Evolutionary conservation across 805 yeast genomes (phyloP).

Genomic region (Candida nitratophila): DNA sequence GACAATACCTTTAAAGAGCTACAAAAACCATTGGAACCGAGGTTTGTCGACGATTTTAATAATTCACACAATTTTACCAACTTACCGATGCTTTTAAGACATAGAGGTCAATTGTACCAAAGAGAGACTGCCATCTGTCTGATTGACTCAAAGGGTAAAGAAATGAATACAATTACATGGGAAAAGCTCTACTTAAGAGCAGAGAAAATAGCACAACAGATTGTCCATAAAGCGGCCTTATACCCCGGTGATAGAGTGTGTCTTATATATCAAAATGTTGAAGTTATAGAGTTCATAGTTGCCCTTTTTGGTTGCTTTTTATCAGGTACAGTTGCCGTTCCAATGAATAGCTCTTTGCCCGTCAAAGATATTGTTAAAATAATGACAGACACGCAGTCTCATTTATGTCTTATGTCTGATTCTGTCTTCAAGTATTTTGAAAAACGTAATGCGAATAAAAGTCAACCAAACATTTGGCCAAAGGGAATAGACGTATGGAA

Average conservation of each 20-base stretch:
- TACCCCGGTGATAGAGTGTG: conserved; percentile 81
- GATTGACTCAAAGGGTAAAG: conserved; percentile 78
- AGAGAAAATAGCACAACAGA: conserved; percentile 81
- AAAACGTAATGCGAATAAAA: conserved; percentile 33
- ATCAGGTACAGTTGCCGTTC: conserved; percentile 93
- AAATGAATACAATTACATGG: conserved; percentile 73
- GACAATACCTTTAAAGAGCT: conserved; percentile 25
- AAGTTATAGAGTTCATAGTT: conserved; percentile 76
- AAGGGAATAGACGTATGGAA: conserved; percentile 68
- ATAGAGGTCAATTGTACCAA: conserved; percentile 58
- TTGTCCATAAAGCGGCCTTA: conserved; percentile 62
- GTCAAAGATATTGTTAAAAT: conserved; percentile 65
- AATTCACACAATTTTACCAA: conserved; percentile 44
- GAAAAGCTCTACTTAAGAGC: conserved; percentile 78
- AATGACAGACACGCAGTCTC: conserved; percentile 67
- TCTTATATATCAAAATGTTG: conserved; percentile 74
- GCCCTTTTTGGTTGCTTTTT: conserved; percentile 88
- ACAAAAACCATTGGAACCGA: conserved; percentile 59
- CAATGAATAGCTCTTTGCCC: conserved; percentile 71
- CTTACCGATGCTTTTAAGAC: conserved; percentile 64
- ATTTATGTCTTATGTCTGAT: conserved; percentile 76
- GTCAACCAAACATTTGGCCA: conserved; percentile 48
- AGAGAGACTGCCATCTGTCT: conserved; percentile 67
- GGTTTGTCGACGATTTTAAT: conserved; percentile 33
- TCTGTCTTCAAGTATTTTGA: conserved; percentile 70